Conservation (phyloP, 1,139 yeast species). For the Pichia sp. region DNA sequence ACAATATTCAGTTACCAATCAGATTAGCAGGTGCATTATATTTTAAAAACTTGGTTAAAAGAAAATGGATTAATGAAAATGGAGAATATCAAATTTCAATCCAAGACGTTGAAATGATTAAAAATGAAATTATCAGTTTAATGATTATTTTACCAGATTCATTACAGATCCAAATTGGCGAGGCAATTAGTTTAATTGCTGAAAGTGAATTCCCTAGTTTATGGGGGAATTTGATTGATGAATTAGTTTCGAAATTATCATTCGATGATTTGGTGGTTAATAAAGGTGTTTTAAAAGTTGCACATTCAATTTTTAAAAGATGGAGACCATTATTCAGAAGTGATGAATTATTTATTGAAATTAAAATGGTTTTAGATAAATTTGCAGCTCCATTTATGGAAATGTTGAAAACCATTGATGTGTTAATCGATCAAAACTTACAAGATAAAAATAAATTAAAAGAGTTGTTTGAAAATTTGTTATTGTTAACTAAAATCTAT, state of each 20-base stretch:
- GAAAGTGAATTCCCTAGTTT: slow-evolving; percentile 91
- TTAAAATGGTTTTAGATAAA: slow-evolving; percentile 76
- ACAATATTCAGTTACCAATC: slow-evolving; percentile 46
- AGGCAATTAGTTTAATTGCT: slow-evolving; percentile 86
- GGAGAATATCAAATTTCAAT: slow-evolving; percentile 64
- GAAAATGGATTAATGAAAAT: slow-evolving; percentile 87
- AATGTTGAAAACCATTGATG: slow-evolving; percentile 61
- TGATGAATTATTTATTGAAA: slow-evolving; percentile 83
- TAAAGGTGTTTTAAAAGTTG: slow-evolving; percentile 82
- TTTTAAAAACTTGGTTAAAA: slow-evolving; percentile 78
- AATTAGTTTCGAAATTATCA: slow-evolving; percentile 58
- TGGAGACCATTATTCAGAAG: slow-evolving; percentile 95
- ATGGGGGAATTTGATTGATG: slow-evolving; percentile 79
- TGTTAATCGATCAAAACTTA: slow-evolving; percentile 46
- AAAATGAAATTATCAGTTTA: slow-evolving; percentile 66
- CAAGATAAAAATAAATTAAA: slow-evolving; percentile 42
- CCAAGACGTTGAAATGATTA: slow-evolving; percentile 62
- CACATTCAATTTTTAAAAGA: slow-evolving; percentile 91
- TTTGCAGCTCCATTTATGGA: slow-evolving; percentile 77
- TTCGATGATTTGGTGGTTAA: slow-evolving; percentile 64
- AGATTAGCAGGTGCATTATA: slow-evolving; percentile 86
- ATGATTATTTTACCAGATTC: slow-evolving; percentile 74
- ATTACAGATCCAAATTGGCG: slow-evolving; percentile 87
- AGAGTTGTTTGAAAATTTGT: slow-evolving; percentile 62
- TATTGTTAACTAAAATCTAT: slow-evolving; percentile 70